Base-by-base conservation (phyloP, 768 basidiomycete species). In the Kwoniella shandongensis region DNA sequence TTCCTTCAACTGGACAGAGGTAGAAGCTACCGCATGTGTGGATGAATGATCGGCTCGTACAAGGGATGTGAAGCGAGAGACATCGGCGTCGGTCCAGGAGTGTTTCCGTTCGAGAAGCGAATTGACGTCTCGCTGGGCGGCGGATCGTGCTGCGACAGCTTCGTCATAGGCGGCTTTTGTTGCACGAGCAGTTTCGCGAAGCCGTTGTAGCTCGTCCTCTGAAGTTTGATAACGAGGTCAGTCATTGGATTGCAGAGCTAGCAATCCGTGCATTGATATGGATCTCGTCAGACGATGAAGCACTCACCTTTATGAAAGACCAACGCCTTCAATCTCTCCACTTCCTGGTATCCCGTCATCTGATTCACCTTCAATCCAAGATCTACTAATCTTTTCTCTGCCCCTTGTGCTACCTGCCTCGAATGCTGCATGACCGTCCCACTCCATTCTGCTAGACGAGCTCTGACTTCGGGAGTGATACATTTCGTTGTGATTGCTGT, bases 51-150 rank as follows among this genome's bases (percentile, higher is more conserved):
- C 96, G 69, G 88, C 82, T 42, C 89, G 85, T 32, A 99, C 89
- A 58, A 99, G 85, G 44, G 83, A 81, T 0, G 96, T 97, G 79
- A 97, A 98, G 22, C 86, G 82, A 35, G 81, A 76, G 41, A 99
- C 89, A 75, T 98, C 96, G 56, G 80, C 70, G 67, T 91, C 89
- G n/a, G 81, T 85, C 96, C 96, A 99, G n/a, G 77, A 80, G 1
- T 87, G 87, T 79, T 98, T 98, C 57, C 96, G 89, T 74, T 91
- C 88, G 15, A 98, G 79, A 2, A 99, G 84, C 72, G 93, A 89
- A 77, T 97, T 98, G 50, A 96, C 90, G 75, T 94, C 88, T n/a
- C 89, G 85, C 74, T 99, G 94, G 3, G 90, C 90, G 41, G 85
- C 81, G 8, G 90, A 86, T 4, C 93, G 87, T 65, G 84, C 80